phyloP scores from a whole-genome alignment of 1,139 yeast genomes.

The Arxiozyma telluris region DNA sequence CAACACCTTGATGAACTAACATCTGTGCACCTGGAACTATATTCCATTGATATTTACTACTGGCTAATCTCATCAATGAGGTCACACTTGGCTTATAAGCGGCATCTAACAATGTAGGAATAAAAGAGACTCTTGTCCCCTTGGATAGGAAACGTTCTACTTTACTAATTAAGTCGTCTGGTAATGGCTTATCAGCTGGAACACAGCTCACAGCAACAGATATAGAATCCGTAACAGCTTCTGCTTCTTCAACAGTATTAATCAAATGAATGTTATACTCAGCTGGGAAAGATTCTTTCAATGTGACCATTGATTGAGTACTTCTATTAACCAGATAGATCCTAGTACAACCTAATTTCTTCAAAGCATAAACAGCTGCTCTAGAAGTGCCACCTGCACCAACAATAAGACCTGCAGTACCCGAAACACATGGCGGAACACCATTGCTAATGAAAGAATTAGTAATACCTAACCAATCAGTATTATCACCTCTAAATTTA shows the following conservation, averaged over 20 bases:
- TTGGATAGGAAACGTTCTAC: slow-evolving; percentile 42
- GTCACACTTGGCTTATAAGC: slow-evolving; percentile 86
- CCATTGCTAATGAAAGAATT: slow-evolving; percentile 58
- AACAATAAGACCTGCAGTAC: slow-evolving; percentile 56
- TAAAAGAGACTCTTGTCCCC: slow-evolving; percentile 30
- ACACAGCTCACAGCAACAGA: slow-evolving; percentile 73
- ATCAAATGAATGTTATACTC: slow-evolving; percentile 53
- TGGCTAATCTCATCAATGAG: slow-evolving; percentile 73
- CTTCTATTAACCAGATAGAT: slow-evolving; percentile 84
- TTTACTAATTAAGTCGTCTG: slow-evolving; percentile 39
- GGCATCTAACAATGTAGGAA: slow-evolving; percentile 70
- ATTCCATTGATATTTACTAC: slow-evolving; percentile 52
- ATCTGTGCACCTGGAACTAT: slow-evolving; percentile 82
- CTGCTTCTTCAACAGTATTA: slow-evolving; percentile 40
- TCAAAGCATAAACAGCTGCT: slow-evolving; percentile 86
- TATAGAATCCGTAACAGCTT: slow-evolving; percentile 34
- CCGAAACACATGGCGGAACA: slow-evolving; percentile 38
- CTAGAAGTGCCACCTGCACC: slow-evolving; percentile 99
- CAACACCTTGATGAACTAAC: slow-evolving; percentile 88
- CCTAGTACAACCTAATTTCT: slow-evolving; percentile 63
- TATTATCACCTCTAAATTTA: slow-evolving; percentile 71
- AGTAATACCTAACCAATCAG: slow-evolving; percentile 90
- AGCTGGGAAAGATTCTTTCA: slow-evolving; percentile 53
- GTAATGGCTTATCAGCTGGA: slow-evolving; percentile 79
- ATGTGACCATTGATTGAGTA: slow-evolving; percentile 48